Base-by-base conservation (phyloP, 805 yeast genomes). In the Nakazawaea ernobii region DNA sequence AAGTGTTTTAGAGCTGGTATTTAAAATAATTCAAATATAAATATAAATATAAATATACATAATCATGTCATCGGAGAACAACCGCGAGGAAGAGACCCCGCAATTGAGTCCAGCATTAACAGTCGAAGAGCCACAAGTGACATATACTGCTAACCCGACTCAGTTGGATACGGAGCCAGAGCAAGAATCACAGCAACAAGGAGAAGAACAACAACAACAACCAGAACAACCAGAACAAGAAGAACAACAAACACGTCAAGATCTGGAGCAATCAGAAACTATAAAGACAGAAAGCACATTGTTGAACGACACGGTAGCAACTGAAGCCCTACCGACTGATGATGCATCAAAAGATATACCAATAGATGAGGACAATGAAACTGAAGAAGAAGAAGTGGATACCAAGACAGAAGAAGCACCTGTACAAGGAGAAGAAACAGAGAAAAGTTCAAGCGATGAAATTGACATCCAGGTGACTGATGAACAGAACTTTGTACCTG, bases 291-390 rank as follows among this genome's bases (percentile, higher is more conserved):
- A 20, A 5, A 20, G 24, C 24, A 20, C 24, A 5, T 20, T 20
- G 24, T 5, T 20, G 24, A 20, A 20, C 5, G 24, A 20, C 24
- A 20, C 24, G 24, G 24, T 20, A 20, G 5, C 24, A 20, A 20
- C 24, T 20, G 24, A 20, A 20, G n/a, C n/a, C n/a, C 24, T 20
- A 5, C 24, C 24, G 5, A 20, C 24, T 20, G 24, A 20, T 3
- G 33, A 39, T 9, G 3, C 6, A 35, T 6, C 17, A 35, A 3
- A 35, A 20, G 5, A 20, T 20, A 20, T 20, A 9, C 57, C 55
- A 29, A 59, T 51, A 28, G 59, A 51, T 36, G 35, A 49, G 14
- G 47, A 26, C 46, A 3, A 14, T 32, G n/a, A 57, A 51, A 32
- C 52, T 37, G 46, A 32, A 32, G 35, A 32, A 33, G 48, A 37